phyloP scores from a whole-genome alignment of 352 stramenopile genomes.

The Globisporangium alternatum region DNA sequence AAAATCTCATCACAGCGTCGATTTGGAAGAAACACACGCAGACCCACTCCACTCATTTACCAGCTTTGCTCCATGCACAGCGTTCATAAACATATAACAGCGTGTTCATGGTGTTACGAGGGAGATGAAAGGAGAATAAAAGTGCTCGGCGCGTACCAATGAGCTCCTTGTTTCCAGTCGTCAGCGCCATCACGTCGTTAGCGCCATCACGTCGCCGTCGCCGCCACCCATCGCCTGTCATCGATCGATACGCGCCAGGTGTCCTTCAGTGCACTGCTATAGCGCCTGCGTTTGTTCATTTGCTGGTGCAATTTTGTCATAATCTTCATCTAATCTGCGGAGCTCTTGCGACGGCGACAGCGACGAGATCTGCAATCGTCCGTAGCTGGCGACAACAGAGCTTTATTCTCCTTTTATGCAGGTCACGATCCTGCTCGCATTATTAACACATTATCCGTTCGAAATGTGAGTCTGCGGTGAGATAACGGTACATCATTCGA shows the following conservation, averaged over 20 bases:
- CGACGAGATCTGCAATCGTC: not conserved
- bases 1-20: not conserved
- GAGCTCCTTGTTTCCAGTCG: not conserved
- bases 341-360: not conserved
- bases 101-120: slow-evolving; percentile 9
- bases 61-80: not conserved
- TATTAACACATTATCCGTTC: not conserved
- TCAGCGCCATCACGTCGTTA: not conserved
- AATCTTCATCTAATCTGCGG: not conserved
- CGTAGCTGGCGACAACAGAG: not conserved
- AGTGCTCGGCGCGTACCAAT: not conserved
- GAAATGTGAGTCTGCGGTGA: not conserved
- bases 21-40: not conserved
- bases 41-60: not conserved
- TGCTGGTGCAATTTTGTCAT: not conserved
- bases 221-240: not conserved
- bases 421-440: slow-evolving; percentile 74
- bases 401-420: slow-evolving; percentile 87
- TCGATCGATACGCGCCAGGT: not conserved
- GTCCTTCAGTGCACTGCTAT: not conserved
- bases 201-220: not conserved
- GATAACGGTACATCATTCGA: not conserved
- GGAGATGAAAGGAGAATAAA: not conserved
- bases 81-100: slow-evolving; percentile 1
- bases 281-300: not conserved